A percentile compares a stretch with the other conserved stretches of the same genome.
These are phyloP conservation scores for Ustilago loliicola DNA, from an alignment of 1,284 basidiomycete species.

Conservation along the genomic window DNA sequence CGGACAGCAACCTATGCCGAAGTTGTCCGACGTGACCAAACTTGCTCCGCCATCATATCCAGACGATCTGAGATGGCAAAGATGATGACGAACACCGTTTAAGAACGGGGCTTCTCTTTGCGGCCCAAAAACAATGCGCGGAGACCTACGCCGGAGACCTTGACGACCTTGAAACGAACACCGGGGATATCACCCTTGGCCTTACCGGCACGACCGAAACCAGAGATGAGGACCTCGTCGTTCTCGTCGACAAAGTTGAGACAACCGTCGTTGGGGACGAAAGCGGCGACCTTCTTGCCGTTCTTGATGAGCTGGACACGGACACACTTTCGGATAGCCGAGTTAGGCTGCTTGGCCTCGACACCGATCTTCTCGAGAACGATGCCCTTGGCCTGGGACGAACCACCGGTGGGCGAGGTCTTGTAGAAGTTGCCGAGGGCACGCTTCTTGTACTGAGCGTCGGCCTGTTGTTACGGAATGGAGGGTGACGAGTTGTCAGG, in stretches of 20 bases:
- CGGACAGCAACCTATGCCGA: neutral
- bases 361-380: constrained; percentile 96
- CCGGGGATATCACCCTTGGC: constrained; percentile 91
- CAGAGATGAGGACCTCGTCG: constrained; percentile 99
- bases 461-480: constrained; percentile 77
- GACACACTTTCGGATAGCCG: constrained; percentile 99
- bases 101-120: constrained; percentile 69
- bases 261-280: constrained; percentile 89
- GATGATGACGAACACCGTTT: constrained; percentile 24
- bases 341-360: constrained; percentile 97
- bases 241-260: constrained; percentile 92
- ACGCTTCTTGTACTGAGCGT: constrained; percentile 99
- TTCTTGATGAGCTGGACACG: constrained; percentile 99
- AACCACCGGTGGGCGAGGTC: constrained; percentile 99
- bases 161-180: constrained; percentile 99
- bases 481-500: neutral
- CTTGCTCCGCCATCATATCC: constrained; percentile 1
- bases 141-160: constrained; percentile 98
- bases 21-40: neutral
- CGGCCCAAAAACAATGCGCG: constrained; percentile 64
- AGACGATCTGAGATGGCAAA: constrained; percentile 2
- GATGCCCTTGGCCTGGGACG: constrained; percentile 99
- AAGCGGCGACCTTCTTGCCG: constrained; percentile 84
- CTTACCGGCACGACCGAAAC: constrained; percentile 99
- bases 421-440: constrained; percentile 99